Percentiles rank a stretch among this genome's conserved stretches.
Evolutionary conservation across 352 stramenopile species (phyloP).

Genomic region (Elongisporangium undulatum): DNA sequence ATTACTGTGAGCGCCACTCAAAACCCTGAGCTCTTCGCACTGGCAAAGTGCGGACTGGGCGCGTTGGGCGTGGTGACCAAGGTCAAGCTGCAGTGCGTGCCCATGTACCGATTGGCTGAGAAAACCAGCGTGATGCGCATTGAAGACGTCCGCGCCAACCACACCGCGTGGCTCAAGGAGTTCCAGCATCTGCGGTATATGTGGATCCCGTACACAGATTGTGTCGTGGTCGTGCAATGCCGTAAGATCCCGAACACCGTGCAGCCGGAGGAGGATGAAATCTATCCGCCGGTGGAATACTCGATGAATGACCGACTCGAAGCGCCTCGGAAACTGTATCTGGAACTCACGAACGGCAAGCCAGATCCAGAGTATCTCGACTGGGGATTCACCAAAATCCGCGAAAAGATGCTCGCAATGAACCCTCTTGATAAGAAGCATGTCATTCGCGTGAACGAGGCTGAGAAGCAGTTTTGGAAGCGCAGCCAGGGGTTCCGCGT

Average conservation of each 20-base stretch:
- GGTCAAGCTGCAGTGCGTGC: slow-evolving; percentile 94
- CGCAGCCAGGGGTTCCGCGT: slow-evolving; percentile 90
- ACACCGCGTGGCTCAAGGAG: slow-evolving; percentile 66
- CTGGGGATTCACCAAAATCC: slow-evolving; percentile 83
- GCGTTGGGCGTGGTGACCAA: slow-evolving; percentile 95
- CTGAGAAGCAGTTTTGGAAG: slow-evolving; percentile 96
- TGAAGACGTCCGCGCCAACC: slow-evolving; percentile 79
- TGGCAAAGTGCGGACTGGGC: slow-evolving; percentile 94
- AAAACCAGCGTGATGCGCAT: slow-evolving; percentile 91
- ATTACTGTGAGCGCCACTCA: slow-evolving; percentile 83
- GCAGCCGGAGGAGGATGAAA: slow-evolving; percentile 19
- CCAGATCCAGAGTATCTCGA: slow-evolving; percentile 59
- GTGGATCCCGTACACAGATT: slow-evolving; percentile 98
- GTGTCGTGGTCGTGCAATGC: slow-evolving; percentile 93
- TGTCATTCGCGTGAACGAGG: slow-evolving; percentile 93
- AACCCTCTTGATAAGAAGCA: slow-evolving; percentile 90
- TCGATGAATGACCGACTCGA: slow-evolving; percentile 64
- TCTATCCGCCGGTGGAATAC: slow-evolving; percentile 45
- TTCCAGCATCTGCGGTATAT: slow-evolving; percentile 95
- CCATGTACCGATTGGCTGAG: slow-evolving; percentile 92
- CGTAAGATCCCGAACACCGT: slow-evolving; percentile 22
- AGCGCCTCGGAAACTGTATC: slow-evolving; percentile 76
- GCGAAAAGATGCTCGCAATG: slow-evolving; percentile 76
- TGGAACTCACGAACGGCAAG: slow-evolving; percentile 53
- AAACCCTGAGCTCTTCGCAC: slow-evolving; percentile 85